Base-by-base conservation (phyloP, 108 stramenopile species). In the Licmophora abbreviata region DNA sequence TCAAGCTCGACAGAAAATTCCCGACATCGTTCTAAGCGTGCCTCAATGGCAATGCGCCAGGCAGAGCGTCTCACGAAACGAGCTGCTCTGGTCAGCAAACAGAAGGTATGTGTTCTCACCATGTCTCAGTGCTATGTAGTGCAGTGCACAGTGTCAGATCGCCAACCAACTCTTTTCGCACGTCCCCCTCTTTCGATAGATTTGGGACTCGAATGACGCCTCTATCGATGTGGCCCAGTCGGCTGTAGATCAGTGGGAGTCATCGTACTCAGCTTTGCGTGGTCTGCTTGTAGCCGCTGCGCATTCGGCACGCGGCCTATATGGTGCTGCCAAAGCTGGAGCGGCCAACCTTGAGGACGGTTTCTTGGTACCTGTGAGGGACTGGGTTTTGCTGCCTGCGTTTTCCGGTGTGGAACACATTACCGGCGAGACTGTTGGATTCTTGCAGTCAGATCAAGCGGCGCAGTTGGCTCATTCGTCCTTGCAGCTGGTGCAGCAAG, bases 141-240 rank as follows among this genome's bases (percentile, higher is more conserved):
- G n/a, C n/a, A 35, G 11, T 35, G 34, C 14, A 14, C 10, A 35
- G 10, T 10, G 10, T 35, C 14, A 11, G 12, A 35, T 35, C 10
- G 10, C 10, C 10, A 11, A 35, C 14, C 34, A 35, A 11, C 10
- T 35, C 10, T 35, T 35, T 35, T 14, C 34, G 11, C 34, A 10
- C 34, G 10, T 11, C 10, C 14, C 34, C 34, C 10, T 35, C 14
- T 35, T 35, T 10, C 36, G 65, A 58, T 48, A 68, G 49, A 60
- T 83, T 37, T 83, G 81, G 81, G 76, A 83, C 48, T 74, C 76
- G 15, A 83, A 77, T 44, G 81, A 77, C 45, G 49, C 62, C 4
- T 58, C 54, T 6, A 66, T 77, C 26, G 66, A 71, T 18, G 81
- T 70, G 6, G 81, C 81, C 20, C 64, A 72, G 24, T 34, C 48